Evolutionary conservation across 371 early-diverging fungal species (phyloP).

Genomic region (Phascolomyces articulosus): DNA sequence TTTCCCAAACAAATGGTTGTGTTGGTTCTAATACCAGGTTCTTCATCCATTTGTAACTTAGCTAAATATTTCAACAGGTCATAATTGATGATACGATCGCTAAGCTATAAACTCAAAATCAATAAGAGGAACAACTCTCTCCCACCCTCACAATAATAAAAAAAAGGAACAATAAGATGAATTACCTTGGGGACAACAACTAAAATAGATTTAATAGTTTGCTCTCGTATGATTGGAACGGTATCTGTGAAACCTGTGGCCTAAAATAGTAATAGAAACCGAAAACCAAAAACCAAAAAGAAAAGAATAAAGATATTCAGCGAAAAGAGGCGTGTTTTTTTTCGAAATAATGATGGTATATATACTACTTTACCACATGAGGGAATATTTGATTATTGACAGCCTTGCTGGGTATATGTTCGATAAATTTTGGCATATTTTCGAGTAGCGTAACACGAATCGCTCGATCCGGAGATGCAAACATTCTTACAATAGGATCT

Average conservation of each 20-base stretch:
- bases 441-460: slow-evolving; percentile 88
- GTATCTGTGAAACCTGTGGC: slow-evolving; percentile 90
- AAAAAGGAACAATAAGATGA: not conserved
- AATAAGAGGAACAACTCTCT: too few relatives aligned
- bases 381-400: slow-evolving; percentile 89
- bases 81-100: slow-evolving; percentile 79
- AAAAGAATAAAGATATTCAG: not conserved
- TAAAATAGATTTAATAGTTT: slow-evolving; percentile 85
- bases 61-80: slow-evolving; percentile 85
- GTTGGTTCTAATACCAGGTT: slow-evolving; percentile 96
- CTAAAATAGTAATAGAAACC: slow-evolving; percentile 30
- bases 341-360: too few relatives aligned
- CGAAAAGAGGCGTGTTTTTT: too few relatives aligned
- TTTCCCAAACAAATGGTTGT: slow-evolving; percentile 93
- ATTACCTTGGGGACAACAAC: slow-evolving; percentile 72
- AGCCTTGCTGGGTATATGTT: slow-evolving; percentile 68
- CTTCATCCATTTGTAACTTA: slow-evolving; percentile 87
- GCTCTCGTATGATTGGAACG: slow-evolving; percentile 89
- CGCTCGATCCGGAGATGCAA: slow-evolving; percentile 87
- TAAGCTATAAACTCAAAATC: too few relatives aligned
- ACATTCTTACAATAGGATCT: slow-evolving; percentile 82
- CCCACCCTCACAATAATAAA: not conserved
- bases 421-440: slow-evolving; percentile 73
- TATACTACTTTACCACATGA: slow-evolving; percentile 63
- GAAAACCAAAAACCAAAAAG: not conserved